Percentiles rank a stretch among this genome's conserved stretches.
Evolutionary conservation across 495 filamentous ascomycete genomes (phyloP).

Genomic region (Physcia stellaris): DNA sequence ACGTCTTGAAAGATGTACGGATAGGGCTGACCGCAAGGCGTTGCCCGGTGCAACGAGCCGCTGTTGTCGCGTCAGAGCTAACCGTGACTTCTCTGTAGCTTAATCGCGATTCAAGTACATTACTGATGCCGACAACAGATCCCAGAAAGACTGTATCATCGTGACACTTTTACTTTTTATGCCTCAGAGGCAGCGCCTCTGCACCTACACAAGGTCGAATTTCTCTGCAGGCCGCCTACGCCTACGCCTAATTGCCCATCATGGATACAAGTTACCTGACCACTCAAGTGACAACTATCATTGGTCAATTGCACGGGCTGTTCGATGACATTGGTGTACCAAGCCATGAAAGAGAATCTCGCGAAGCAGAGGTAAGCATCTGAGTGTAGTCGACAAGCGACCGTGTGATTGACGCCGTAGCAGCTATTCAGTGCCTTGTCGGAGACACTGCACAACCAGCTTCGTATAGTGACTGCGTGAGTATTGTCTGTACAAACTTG

Average conservation of each 20-base stretch:
- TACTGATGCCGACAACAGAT: too few relatives aligned
- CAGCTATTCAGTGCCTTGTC: conserved; percentile 81
- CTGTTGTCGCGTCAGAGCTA: too few relatives aligned
- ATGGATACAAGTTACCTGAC: conserved; percentile 91
- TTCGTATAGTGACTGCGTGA: conserved; percentile 59
- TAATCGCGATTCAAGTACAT: too few relatives aligned
- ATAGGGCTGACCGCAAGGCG: too few relatives aligned
- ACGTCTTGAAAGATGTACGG: too few relatives aligned
- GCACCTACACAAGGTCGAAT: too few relatives aligned
- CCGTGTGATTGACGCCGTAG: conserved; percentile 11
- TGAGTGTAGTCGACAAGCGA: not conserved
- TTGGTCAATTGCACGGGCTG: conserved; percentile 76
- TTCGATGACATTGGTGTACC: conserved; percentile 95
- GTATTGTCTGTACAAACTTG: conserved; percentile 10
- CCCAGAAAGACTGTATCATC: too few relatives aligned
- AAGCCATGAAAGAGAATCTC: conserved; percentile 71
- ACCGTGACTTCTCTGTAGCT: too few relatives aligned
- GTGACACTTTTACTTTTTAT: too few relatives aligned
- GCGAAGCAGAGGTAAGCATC: conserved; percentile 66
- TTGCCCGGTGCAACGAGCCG: too few relatives aligned
- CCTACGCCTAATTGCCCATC: conserved; percentile 1
- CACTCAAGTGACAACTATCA: conserved; percentile 86
- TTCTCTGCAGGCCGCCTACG: not conserved
- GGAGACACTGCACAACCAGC: conserved; percentile 72
- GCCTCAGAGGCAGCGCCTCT: too few relatives aligned